Percentiles rank a stretch among this genome's conserved stretches.
Conservation (phyloP, 768 basidiomycete genomes). For the Podaxis sp. region DNA sequence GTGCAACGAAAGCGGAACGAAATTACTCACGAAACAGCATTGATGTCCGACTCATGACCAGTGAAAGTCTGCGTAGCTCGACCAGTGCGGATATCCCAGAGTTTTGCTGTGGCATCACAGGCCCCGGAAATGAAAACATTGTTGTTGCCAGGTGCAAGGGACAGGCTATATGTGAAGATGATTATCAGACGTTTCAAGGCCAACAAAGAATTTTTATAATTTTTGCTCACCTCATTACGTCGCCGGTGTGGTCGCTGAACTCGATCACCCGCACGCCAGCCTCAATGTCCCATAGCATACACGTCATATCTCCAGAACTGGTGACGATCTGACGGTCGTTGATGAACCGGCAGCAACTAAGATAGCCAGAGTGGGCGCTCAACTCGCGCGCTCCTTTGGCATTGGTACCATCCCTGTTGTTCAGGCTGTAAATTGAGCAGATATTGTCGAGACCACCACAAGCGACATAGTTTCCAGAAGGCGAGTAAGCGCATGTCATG, state of each 20-base stretch:
- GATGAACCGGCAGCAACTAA: conserved; percentile 97
- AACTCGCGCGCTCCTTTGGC: conserved; percentile 92
- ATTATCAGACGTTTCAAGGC: conserved; percentile 15
- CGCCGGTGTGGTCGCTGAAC: conserved; percentile 98
- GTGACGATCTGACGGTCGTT: conserved; percentile 99
- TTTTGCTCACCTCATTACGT: conserved; percentile 88
- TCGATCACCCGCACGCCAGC: conserved; percentile 96
- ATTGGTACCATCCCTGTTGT: conserved; percentile 71
- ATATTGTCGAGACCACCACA: conserved; percentile 99
- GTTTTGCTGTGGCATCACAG: conserved; percentile 96
- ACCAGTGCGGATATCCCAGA: conserved; percentile 98
- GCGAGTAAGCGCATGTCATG: conserved; percentile 99
- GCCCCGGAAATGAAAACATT: conserved; percentile 98
- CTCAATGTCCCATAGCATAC: conserved; percentile 99
- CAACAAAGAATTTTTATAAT: not conserved
- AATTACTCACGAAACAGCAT: conserved; percentile 87
- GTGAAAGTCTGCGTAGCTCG: conserved; percentile 98
- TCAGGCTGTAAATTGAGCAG: conserved; percentile 95
- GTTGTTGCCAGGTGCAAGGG: conserved; percentile 81
- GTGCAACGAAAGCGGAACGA: conserved; percentile 8
- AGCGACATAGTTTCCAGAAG: conserved; percentile 95
- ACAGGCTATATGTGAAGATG: conserved; percentile 55
- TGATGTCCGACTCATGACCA: conserved; percentile 98
- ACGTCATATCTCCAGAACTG: conserved; percentile 98
- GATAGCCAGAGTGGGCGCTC: conserved; percentile 96